Base-by-base conservation (phyloP, 805 yeast species). In the Saccharomycopsis amapae region DNA sequence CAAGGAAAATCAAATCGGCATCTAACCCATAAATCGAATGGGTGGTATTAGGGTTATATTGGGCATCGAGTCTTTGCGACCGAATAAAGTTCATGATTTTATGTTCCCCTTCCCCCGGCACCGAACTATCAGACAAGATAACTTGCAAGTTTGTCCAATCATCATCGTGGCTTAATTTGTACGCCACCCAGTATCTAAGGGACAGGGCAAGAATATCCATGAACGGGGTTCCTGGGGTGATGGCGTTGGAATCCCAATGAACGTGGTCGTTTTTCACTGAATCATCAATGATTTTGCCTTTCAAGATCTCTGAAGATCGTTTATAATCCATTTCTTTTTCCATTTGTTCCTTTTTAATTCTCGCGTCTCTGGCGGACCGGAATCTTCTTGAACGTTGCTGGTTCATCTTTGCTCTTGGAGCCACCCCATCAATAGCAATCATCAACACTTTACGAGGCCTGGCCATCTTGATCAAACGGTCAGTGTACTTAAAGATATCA, bases 81-180 rank as follows among this genome's bases (percentile, higher is more conserved):
- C 99, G 77, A 47, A 93, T 84, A 61, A 89, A 93, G 57, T 84
- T 88, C 98, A 93, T 93, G 56, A 93, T 81, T 63, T 93, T 93
- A 68, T 93, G 99, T 64, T 93, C 99, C 61, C 99, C 99, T 72
- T 93, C 99, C 52, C 99, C 99, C 1, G 99, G 98, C 12, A 90
- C 97, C 0, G 95, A 81, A 25, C 96, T 95, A 61, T 90, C 99
- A 58, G 95, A 83, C 38, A 93, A 81, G 20, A 93, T 84, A 4
- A 93, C 88, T 63, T 93, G 93, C 40, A 90, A 66, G 49, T 81
- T 73, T 38, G 80, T 80, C 98, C 98, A 93, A 28, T 94, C 96
- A 1, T 96, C 95, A 59, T 93, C 98, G 7, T 75, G 75, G 31
- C 87, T 73, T 31, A 93, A 68, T 61, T 93, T 93, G 62, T 84